Conservation (phyloP, 805 yeast species). For the Saturnispora kantuleensis region DNA sequence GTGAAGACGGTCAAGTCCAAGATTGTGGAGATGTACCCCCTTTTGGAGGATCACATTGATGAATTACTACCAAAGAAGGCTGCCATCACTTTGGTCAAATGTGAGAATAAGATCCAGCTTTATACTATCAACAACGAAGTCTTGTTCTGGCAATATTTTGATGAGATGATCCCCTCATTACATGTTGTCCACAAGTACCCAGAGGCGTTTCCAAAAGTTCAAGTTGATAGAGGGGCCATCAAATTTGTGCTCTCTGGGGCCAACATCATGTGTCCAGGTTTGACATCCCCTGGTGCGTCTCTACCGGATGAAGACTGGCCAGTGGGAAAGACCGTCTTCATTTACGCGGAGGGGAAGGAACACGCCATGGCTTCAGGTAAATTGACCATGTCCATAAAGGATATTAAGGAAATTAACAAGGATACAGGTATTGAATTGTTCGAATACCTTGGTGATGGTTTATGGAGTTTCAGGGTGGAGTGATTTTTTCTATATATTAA, state of each 20-base stretch:
- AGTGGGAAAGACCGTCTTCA: constrained; percentile 62
- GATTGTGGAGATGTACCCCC: constrained; percentile 63
- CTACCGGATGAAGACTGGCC: constrained; percentile 66
- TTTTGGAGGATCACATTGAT: constrained; percentile 68
- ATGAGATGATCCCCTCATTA: constrained; percentile 68
- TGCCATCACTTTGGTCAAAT: constrained; percentile 68
- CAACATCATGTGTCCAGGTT: constrained; percentile 93
- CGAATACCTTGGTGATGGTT: constrained; percentile 82
- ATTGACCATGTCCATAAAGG: constrained; percentile 79
- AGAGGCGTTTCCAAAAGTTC: constrained; percentile 70
- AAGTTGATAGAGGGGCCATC: constrained; percentile 93
- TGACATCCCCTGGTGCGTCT: constrained; percentile 75
- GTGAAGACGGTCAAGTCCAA: constrained; percentile 78
- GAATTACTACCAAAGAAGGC: constrained; percentile 82
- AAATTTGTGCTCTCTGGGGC: constrained; percentile 94
- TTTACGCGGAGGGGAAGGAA: constrained; percentile 90
- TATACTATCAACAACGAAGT: constrained; percentile 67
- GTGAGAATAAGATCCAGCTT: constrained; percentile 81
- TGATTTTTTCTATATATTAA: constrained; percentile 13
- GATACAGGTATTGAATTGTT: constrained; percentile 83
- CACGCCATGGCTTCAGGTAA: constrained; percentile 87
- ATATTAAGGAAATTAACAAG: constrained; percentile 71
- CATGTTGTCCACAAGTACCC: constrained; percentile 76
- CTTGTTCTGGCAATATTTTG: constrained; percentile 71
- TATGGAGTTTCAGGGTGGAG: constrained; percentile 57